A percentile compares a stretch with the other conserved stretches of the same genome.
These are phyloP conservation scores for Diaporthe sp. DNA, from an alignment of 2,329 filamentous ascomycete genomes.

Conservation along the genomic window DNA sequence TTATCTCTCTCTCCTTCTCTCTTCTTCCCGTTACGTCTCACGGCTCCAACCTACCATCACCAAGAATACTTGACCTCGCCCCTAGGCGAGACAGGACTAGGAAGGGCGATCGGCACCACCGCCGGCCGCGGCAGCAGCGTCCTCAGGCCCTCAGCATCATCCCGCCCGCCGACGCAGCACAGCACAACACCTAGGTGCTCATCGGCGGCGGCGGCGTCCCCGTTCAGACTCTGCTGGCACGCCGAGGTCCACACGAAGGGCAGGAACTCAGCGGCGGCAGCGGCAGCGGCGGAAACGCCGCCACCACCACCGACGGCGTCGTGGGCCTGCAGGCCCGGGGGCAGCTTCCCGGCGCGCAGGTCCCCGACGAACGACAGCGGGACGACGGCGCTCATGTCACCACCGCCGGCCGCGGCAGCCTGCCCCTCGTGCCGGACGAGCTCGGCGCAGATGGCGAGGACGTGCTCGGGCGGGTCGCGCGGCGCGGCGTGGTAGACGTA, in stretches of 20 bases:
- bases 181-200: constrained; percentile 1
- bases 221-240: constrained; percentile 18
- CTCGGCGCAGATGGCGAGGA: constrained; percentile 28
- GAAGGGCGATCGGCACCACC: background rate
- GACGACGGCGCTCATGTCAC: background rate
- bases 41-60: background rate
- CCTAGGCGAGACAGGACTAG: constrained; percentile 16
- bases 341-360: constrained; percentile 19
- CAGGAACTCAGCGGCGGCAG: background rate
- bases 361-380: background rate
- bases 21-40: background rate
- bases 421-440: constrained; percentile 20
- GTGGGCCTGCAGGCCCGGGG: background rate
- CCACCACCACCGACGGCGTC: background rate
- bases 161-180: background rate
- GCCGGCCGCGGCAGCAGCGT: constrained; percentile 19
- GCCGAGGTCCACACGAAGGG: constrained; percentile 32
- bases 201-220: constrained; percentile 3
- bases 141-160: background rate
- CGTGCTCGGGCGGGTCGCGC: background rate
- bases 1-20: background rate
- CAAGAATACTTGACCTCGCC: constrained; percentile 11
- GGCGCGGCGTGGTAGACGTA: constrained; percentile 7
- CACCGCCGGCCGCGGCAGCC: background rate
- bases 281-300: background rate